These are phyloP conservation scores for Isatis tinctoria DNA, from an alignment of 345 rosid species.

Conservation along the genomic window DNA sequence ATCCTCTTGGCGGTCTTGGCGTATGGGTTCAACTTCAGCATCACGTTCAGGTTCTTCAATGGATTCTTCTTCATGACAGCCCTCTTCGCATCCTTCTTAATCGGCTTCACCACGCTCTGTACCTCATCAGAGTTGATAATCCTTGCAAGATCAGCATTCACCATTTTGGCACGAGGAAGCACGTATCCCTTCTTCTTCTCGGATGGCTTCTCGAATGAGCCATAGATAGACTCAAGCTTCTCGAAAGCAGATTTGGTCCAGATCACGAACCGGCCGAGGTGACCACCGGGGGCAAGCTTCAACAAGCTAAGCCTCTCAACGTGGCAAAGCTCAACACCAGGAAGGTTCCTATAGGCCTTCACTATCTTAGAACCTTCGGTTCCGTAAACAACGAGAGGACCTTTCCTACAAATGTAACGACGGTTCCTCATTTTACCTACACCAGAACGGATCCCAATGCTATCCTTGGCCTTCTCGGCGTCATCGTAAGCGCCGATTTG, in stretches of 20 bases:
- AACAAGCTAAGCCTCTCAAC: slow-evolving; percentile 78
- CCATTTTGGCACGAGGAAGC: slow-evolving; percentile 86
- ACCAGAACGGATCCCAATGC: slow-evolving; percentile 81
- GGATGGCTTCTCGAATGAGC: slow-evolving; percentile 73
- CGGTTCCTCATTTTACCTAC: slow-evolving; percentile 92
- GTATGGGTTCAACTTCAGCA: slow-evolving; percentile 86
- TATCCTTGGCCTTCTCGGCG: slow-evolving; percentile 90
- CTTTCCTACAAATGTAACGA: slow-evolving; percentile 84
- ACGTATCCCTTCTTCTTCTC: slow-evolving; percentile 94
- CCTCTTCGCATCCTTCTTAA: slow-evolving; percentile 70
- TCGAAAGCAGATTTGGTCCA: slow-evolving; percentile 98
- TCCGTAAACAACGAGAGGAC: slow-evolving; percentile 86
- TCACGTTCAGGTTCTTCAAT: slow-evolving; percentile 69
- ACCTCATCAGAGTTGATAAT: slow-evolving; percentile 97
- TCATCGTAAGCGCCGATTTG: slow-evolving; percentile 84
- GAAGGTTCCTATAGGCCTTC: slow-evolving; percentile 86
- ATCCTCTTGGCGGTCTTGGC: slow-evolving; percentile 96
- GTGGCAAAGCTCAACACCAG: slow-evolving; percentile 92
- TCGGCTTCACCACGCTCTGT: slow-evolving; percentile 87
- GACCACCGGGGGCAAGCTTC: slow-evolving; percentile 98
- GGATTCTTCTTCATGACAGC: slow-evolving; percentile 95
- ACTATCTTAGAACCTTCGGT: slow-evolving; percentile 77
- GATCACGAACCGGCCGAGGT: slow-evolving; percentile 81
- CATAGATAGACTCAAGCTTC: slow-evolving; percentile 86
- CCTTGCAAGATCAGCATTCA: slow-evolving; percentile 90